Conservation (phyloP, 1,139 yeast species). For the Yamadazyma sp. region DNA sequence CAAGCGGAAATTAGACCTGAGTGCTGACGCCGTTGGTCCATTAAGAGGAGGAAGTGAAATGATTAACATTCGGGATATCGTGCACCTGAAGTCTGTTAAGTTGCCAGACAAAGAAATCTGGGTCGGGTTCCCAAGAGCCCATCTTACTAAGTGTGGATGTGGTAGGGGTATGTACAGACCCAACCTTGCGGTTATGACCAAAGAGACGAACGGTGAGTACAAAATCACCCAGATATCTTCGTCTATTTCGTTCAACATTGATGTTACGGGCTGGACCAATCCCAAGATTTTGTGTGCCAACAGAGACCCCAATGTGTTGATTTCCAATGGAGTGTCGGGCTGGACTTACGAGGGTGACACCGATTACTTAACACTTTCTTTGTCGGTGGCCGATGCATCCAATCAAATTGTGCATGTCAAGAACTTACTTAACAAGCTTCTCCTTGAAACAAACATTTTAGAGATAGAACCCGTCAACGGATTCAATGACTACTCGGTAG, state of each 20-base stretch:
- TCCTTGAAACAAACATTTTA: conserved; percentile 16
- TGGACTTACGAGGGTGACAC: conserved; percentile 24
- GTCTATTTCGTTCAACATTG: conserved; percentile 34
- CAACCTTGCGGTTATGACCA: conserved; percentile 36
- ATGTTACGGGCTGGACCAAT: conserved; percentile 31
- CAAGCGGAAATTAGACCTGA: conserved; percentile 18
- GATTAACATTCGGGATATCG: conserved; percentile 21
- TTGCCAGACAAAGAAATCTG: conserved; percentile 42
- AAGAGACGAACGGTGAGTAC: conserved; percentile 20
- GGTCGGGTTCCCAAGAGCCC: conserved; percentile 52
- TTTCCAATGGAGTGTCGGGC: conserved; percentile 38
- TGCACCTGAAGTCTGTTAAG: conserved; percentile 6
- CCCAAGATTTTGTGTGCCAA: conserved; percentile 26
- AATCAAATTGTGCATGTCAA: conserved; percentile 33
- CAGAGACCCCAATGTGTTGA: conserved; percentile 30
- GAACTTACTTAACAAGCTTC: conserved; percentile 23
- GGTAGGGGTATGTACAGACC: conserved; percentile 50
- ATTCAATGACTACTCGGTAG: conserved; percentile 28
- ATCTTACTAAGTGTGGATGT: conserved; percentile 47
- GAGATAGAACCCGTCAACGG: conserved; percentile 15
- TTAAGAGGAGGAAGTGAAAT: conserved; percentile 37
- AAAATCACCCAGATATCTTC: conserved; percentile 34
- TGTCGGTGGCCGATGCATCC: conserved; percentile 38
- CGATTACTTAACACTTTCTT: conserved; percentile 33
- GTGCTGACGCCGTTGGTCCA: conserved; percentile 28